These are phyloP conservation scores for Bipolaris zeicola DNA, from an alignment of 2,329 filamentous ascomycete species.

Conservation along the genomic window DNA sequence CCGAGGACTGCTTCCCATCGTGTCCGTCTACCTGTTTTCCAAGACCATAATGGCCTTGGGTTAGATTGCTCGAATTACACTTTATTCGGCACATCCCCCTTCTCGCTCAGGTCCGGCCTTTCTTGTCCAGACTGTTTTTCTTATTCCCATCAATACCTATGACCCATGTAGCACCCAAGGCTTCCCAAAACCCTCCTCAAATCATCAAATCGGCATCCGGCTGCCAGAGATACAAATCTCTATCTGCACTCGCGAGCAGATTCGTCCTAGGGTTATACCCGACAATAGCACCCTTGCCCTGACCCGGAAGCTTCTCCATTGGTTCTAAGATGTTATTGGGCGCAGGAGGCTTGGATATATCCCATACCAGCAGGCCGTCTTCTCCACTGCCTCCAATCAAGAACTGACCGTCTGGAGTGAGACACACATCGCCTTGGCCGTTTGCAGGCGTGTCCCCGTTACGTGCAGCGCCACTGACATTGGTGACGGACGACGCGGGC, in stretches of 20 bases:
- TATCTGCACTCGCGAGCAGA: conserved; percentile 87
- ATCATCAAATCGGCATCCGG: conserved; percentile 53
- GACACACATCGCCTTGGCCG: conserved; percentile 77
- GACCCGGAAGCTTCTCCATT: conserved; percentile 66
- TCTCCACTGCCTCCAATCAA: conserved; percentile 78
- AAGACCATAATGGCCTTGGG: too few relatives aligned
- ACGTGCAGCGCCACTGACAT: conserved; percentile 60
- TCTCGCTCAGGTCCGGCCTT: background rate
- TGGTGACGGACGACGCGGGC: conserved; percentile 52
- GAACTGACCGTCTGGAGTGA: conserved; percentile 87
- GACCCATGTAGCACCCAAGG: background rate
- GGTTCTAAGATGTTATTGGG: conserved; percentile 68
- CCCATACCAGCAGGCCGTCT: conserved; percentile 83
- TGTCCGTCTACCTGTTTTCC: too few relatives aligned
- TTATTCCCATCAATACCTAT: background rate
- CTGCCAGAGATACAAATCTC: conserved; percentile 65
- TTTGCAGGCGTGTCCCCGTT: conserved; percentile 43
- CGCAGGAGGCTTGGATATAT: conserved; percentile 62
- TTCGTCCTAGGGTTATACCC: conserved; percentile 92
- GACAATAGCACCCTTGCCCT: conserved; percentile 70
- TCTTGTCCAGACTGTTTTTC: background rate
- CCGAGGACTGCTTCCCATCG: too few relatives aligned
- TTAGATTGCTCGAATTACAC: too few relatives aligned
- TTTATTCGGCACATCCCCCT: background rate
- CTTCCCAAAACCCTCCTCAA: conserved; percentile 14